Base-by-base conservation (phyloP, 345 rosid species). In the Populus tremula region DNA sequence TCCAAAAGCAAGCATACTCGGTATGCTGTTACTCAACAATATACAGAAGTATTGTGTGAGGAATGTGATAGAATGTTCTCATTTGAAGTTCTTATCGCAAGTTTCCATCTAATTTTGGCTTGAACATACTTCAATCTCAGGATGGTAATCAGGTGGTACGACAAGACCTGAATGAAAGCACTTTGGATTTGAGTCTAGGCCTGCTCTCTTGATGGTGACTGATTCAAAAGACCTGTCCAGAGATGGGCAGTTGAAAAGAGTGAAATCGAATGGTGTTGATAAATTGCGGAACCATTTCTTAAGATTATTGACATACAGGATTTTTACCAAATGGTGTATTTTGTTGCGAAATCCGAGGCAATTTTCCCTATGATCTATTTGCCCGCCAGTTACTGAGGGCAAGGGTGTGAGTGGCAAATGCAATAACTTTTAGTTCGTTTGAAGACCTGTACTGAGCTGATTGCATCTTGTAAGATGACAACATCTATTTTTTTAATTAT, bases 101-200 rank as follows among this genome's bases (percentile, higher is more conserved):
- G 50, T 54, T 56, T 79, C 41, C 77, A 65, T 77, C 74, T 78
- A 39, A 63, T 69, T 13, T 70, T 71, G 64, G 17, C 25, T 76
- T 83, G 66, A 83, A 70, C 38, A 47, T 74, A 71, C 71, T 21
- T 68, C 17, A 75, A 82, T 86, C 67, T 53, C 91, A 92, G 91
- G 92, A 87, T 70, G 85, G 83, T 59, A 82, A 72, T 53, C 87
- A 81, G 73, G 64, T 84, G 29, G 89, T 90, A 76, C 85, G 90
- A n/a, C 99, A 95, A 88, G 99, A 93, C 88, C 87, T 93, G 50
- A 95, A 93, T 6, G 92, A 95, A 86, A 92, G 94, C 91, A 88
- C 92, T 61, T 33, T 86, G 82, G 98, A 92, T 81, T 82, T 87
- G 83, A 89, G 96, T 71, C 85, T 92, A 78, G 94, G 93, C 72